Percentiles rank a stretch among this genome's conserved stretches.
Evolutionary conservation across 2,329 filamentous ascomycete species (phyloP).

Genomic region (Cytospora schulzeri): DNA sequence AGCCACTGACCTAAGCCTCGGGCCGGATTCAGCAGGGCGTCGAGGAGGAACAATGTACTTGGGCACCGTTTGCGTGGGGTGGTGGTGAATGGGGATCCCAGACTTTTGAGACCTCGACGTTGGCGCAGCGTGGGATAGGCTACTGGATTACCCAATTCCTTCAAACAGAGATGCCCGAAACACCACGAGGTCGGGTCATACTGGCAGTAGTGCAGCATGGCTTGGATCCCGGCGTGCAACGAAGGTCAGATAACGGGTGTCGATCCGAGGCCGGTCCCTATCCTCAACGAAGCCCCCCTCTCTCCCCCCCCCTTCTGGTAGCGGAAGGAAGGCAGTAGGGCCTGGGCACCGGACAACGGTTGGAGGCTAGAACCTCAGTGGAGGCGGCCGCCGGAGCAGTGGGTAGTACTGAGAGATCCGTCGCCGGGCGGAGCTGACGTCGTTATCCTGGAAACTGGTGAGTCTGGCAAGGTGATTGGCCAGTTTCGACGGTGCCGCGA

Average conservation of each 20-base stretch:
- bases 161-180: neutral
- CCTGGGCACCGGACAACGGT: neutral
- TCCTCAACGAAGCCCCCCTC: neutral
- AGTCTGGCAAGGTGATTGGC: slow-evolving; percentile 19
- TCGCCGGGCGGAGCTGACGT: slow-evolving; percentile 21
- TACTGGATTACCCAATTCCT: neutral
- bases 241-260: neutral
- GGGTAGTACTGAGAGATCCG: slow-evolving; percentile 22
- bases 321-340: neutral
- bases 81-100: neutral
- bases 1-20: slow-evolving; percentile 6
- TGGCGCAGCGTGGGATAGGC: neutral
- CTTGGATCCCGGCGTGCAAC: neutral
- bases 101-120: neutral
- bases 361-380: slow-evolving; percentile 9
- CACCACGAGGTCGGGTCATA: neutral
- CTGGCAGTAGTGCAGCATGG: slow-evolving; percentile 1
- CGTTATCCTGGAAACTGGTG: slow-evolving; percentile 3
- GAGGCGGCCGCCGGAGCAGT: slow-evolving; percentile 24
- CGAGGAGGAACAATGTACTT: neutral
- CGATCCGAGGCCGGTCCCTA: neutral
- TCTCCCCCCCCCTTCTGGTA: neutral
- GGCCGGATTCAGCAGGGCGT: neutral
- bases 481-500: neutral
- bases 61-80: neutral